Percentiles rank a stretch among this genome's conserved stretches.
Conservation (phyloP, 352 stramenopile genomes). For the Phytophthora constricta region DNA sequence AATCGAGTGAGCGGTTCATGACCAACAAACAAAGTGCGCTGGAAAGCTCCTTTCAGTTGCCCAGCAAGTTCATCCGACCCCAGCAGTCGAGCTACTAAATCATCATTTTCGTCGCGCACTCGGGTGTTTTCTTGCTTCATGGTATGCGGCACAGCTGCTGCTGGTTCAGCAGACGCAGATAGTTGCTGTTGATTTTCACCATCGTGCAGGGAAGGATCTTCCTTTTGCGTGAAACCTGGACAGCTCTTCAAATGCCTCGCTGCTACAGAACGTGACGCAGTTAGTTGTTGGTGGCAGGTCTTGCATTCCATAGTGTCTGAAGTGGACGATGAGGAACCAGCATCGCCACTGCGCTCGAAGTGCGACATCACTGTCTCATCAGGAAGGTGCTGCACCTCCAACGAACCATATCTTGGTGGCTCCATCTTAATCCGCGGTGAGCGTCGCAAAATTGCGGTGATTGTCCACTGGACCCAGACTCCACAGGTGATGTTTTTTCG, state of each 20-base stretch:
- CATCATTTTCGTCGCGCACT: not conserved
- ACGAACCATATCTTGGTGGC: slow-evolving; percentile 9
- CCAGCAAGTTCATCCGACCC: slow-evolving; percentile 30
- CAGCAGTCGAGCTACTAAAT: slow-evolving; percentile 33
- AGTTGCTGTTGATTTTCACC: slow-evolving; percentile 7
- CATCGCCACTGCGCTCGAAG: slow-evolving; percentile 7
- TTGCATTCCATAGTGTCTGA: slow-evolving; percentile 21
- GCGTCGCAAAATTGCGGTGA: slow-evolving; percentile 13
- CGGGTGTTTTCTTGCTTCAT: slow-evolving; percentile 8
- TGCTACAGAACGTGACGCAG: slow-evolving; percentile 6
- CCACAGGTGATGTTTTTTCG: not conserved
- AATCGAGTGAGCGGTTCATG: slow-evolving; percentile 41
- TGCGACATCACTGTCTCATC: slow-evolving; percentile 13
- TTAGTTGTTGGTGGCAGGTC: slow-evolving; percentile 23
- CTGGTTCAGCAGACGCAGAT: not conserved
- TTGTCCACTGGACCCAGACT: not conserved
- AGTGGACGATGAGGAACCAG: not conserved
- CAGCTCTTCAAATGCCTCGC: slow-evolving; percentile 23
- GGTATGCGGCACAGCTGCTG: not conserved
- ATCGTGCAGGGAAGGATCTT: not conserved
- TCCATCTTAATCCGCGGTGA: slow-evolving; percentile 26
- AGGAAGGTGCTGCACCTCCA: not conserved
- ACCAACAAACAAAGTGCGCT: slow-evolving; percentile 17
- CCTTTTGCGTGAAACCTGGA: not conserved
- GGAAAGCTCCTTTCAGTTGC: slow-evolving; percentile 37